These are phyloP conservation scores for Pythium aristosporum DNA, from an alignment of 352 stramenopile species.

Conservation along the genomic window DNA sequence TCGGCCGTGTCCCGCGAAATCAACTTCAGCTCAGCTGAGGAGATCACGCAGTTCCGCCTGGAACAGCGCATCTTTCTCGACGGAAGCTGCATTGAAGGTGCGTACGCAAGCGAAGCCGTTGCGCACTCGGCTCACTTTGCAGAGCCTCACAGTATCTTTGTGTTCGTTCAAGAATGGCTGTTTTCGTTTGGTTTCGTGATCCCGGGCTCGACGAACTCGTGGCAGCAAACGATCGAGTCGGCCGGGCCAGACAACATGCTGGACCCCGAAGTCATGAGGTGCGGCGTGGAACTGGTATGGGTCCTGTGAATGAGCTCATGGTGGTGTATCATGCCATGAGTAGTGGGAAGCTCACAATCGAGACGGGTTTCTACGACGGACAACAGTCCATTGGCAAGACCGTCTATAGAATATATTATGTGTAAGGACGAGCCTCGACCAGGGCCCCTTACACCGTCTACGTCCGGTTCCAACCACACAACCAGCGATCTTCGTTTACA, in stretches of 20 bases:
- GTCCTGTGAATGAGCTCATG: not conserved
- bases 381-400: slow-evolving; percentile 87
- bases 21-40: slow-evolving; percentile 90
- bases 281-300: not conserved
- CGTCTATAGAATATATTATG: slow-evolving; percentile 93
- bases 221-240: slow-evolving; percentile 94
- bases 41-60: slow-evolving; percentile 91
- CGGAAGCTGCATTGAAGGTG: slow-evolving; percentile 90
- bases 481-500: slow-evolving; percentile 6
- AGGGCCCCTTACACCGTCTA: not conserved
- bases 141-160: slow-evolving; percentile 1
- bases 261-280: slow-evolving; percentile 81
- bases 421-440: slow-evolving; percentile 34
- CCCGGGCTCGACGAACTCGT: slow-evolving; percentile 93
- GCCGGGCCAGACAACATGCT: slow-evolving; percentile 89
- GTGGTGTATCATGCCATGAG: not conserved
- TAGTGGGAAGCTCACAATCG: slow-evolving; percentile 92
- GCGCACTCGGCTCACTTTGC: not conserved
- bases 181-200: slow-evolving; percentile 97
- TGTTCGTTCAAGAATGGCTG: slow-evolving; percentile 82
- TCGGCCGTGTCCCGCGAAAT: slow-evolving; percentile 91
- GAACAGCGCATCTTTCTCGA: slow-evolving; percentile 91
- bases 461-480: not conserved
- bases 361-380: slow-evolving; percentile 95
- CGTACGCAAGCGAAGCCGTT: not conserved